Evolutionary conservation across 2,329 filamentous ascomycete genomes (phyloP), one percentile per base, ranked within the genome.

Genomic region (Fusarium musae): DNA sequence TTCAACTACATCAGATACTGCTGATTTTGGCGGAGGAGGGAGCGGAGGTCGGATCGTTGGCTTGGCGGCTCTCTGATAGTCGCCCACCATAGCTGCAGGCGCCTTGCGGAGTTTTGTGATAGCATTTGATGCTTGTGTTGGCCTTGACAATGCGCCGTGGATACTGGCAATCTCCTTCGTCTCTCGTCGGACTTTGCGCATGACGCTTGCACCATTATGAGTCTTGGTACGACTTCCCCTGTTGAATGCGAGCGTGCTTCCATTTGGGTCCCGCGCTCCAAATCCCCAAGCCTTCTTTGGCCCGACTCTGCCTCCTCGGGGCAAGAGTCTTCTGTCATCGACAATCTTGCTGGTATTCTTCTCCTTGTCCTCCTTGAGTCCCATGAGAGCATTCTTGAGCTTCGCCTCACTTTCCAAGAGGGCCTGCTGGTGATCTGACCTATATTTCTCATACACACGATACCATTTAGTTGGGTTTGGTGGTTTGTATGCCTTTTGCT

Each of bases 391-490:
- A 52, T 85, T 85, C 75, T 85, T 88, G 63, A 94, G 84, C 59
- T 85, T 85, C 66, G 86, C 87, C 65, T 89, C 87, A 73, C 92
- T 91, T 69, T 88, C 88, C 56, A 88, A 85, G 12, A 92, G 85
- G 59, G 89, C 85, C 58, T 86, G 83, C 39, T 89, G 84, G 42
- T 90, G 87, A 70, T 91, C 85, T 46, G 84, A 85, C 72, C 89
- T 87, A 78, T 95, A 91, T 71, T 90, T 90, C 72, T 87, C 85
- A 83, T 97, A 98, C 19, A 97, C 87, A 62, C 92, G 90, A 79
- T 92, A 90, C 95, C 95, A 98, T 67, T 90, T 90, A 40, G 85
- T 85, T 0, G 92, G 89, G 70, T 93, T 87, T 62, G 87, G 86
- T 1, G 93, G 93, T 30, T 89, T 85, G 74, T 91, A 89, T 32